Conservation (phyloP, 2,329 filamentous ascomycete species). For the Mycosphaerella arachidis region DNA sequence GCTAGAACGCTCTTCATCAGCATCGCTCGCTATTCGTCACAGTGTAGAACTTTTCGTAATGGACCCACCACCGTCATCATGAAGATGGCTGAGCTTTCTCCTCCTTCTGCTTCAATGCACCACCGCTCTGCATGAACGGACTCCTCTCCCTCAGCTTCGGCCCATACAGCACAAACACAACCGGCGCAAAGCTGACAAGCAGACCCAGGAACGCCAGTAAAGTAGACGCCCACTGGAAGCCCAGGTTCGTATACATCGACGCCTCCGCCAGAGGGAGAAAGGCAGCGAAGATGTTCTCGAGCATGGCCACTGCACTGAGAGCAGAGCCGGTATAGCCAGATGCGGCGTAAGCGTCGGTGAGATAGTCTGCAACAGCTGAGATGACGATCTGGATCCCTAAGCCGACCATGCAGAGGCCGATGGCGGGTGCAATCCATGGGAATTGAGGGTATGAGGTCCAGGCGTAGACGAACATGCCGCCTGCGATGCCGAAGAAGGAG, state of each 20-base stretch:
- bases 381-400: constrained; percentile 48
- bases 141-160: constrained; percentile 29
- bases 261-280: constrained; percentile 47
- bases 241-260: constrained; percentile 46
- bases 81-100: neutral
- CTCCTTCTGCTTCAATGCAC: constrained; percentile 1
- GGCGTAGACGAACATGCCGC: constrained; percentile 50
- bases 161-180: constrained; percentile 40
- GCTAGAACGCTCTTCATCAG: neutral
- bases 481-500: constrained; percentile 44
- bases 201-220: constrained; percentile 45
- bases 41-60: neutral
- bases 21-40: neutral
- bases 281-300: constrained; percentile 48
- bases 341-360: constrained; percentile 46
- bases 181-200: constrained; percentile 41
- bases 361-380: constrained; percentile 45
- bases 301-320: constrained; percentile 45
- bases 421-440: constrained; percentile 46
- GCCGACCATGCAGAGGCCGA: constrained; percentile 47
- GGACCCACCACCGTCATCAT: neutral
- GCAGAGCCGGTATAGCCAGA: constrained; percentile 47
- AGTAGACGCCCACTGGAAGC: constrained; percentile 48
- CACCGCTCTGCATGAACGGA: constrained; percentile 30
- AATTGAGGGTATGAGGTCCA: constrained; percentile 44